Evolutionary conservation across 1,139 yeast genomes (phyloP).

Genomic region (Hansenula sp.): DNA sequence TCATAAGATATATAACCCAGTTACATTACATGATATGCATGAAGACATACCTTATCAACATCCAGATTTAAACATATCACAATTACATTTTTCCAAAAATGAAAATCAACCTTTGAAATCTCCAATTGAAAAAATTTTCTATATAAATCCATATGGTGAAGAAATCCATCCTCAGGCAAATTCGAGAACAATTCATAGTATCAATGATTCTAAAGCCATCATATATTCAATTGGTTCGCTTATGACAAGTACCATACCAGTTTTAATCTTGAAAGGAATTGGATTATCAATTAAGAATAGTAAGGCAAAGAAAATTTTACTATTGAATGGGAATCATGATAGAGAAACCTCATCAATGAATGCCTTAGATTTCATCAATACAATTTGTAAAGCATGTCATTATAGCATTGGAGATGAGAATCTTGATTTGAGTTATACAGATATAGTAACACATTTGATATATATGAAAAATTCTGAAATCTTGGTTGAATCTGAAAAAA

Average conservation of each 20-base stretch:
- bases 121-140: constrained; percentile 70
- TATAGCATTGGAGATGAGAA: constrained; percentile 26
- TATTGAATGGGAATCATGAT: constrained; percentile 71
- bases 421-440: constrained; percentile 27
- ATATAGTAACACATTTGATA: constrained; percentile 54
- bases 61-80: constrained; percentile 74
- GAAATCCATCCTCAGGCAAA: constrained; percentile 81
- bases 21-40: constrained; percentile 12
- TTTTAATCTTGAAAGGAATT: constrained; percentile 68
- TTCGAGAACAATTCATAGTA: constrained; percentile 51
- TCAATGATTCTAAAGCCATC: constrained; percentile 51
- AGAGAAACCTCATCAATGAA: constrained; percentile 71
- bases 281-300: constrained; percentile 46
- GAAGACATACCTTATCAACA: constrained; percentile 62
- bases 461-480: constrained; percentile 46
- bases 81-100: constrained; percentile 63
- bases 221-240: constrained; percentile 84
- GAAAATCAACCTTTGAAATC: constrained; percentile 62
- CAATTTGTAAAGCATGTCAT: constrained; percentile 41
- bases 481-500: constrained; percentile 37
- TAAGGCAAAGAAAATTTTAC: constrained; percentile 44
- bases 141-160: constrained; percentile 85
- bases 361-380: constrained; percentile 54
- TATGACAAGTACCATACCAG: constrained; percentile 83
- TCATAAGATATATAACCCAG: constrained; percentile 2